Percentiles rank a stretch among this genome's conserved stretches.
These are phyloP conservation scores for Melanogaster broomeanus DNA, from an alignment of 768 basidiomycete species.

Conservation along the genomic window DNA sequence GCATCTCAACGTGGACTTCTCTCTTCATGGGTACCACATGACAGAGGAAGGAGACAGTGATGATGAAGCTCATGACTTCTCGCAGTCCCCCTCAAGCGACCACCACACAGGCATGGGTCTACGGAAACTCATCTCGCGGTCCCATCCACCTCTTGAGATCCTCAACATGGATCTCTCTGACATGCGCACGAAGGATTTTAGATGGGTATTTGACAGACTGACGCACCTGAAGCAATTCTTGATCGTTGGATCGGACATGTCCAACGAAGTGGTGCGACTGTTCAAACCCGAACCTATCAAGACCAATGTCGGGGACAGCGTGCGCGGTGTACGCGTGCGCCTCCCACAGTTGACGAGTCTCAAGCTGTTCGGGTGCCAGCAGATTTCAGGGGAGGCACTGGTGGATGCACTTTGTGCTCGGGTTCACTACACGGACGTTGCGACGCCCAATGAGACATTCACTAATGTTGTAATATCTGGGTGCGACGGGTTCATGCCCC, in stretches of 20 bases:
- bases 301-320: constrained; percentile 5
- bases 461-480: constrained; percentile 24
- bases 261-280: constrained; percentile 64
- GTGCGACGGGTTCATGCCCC: constrained; percentile 20
- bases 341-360: constrained; percentile 56
- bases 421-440: constrained; percentile 38
- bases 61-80: constrained; percentile 72
- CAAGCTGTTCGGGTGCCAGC: constrained; percentile 61
- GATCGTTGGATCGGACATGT: constrained; percentile 83
- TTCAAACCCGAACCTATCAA: constrained; percentile 44
- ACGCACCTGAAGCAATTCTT: constrained; percentile 58
- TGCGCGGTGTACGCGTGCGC: constrained; percentile 39
- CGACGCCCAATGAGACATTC: constrained; percentile 30
- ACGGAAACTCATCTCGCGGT: constrained; percentile 60
- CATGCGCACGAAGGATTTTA: constrained; percentile 83
- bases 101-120: constrained; percentile 81
- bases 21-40: constrained; percentile 30
- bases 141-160: constrained; percentile 59
- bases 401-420: constrained; percentile 54
- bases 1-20: constrained; percentile 66
- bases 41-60: constrained; percentile 69
- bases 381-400: constrained; percentile 58
- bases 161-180: constrained; percentile 83
- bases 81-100: constrained; percentile 76
- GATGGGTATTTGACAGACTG: constrained; percentile 62